Base-by-base conservation (phyloP, 352 stramenopile genomes). In the Globisporangium paddicum region DNA sequence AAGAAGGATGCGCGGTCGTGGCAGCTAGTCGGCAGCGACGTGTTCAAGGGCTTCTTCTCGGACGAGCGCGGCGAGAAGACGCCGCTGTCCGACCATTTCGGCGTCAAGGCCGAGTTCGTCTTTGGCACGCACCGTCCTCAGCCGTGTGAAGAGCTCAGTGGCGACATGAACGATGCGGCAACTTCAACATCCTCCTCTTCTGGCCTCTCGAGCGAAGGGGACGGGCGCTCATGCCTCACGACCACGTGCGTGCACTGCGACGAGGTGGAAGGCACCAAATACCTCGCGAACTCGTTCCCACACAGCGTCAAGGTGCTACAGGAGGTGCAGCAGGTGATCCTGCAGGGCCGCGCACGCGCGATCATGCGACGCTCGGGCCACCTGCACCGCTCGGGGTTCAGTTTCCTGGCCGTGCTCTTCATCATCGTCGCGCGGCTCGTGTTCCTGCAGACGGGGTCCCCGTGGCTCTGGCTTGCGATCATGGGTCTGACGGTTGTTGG, bases 31-130 rank as follows among this genome's bases (percentile, higher is more conserved):
- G 59, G 63, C 9, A 89, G 83, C 66, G 73, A 82, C 53, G 82
- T 93, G 16, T 90, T 79, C 69, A 93, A 93, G 53, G 65, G 68
- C 21, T 93, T 89, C 58, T 93, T 90, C 63, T 84, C 74, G 5
- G 81, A 88, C 58, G 59, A 64, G 13, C 66, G 60, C 4, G 83
- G 83, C 41, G 73, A 90, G 10, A 75, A 83, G 51, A 81, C 68
- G 25, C 83, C 83, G 23, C 54, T 93, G 26, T 93, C 83, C 10
- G 83, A 93, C 60, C 83, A 93, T 53, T 90, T 90, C 60, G 83
- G 83, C 19, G 83, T 93, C n/a, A 69, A 62, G 16, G 83, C 81
- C 10, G 72, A 82, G 55, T 93, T 93, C 45, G 58, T 77, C 2
- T 86, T 89, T 51, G 77, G 69, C 9, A 23, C 68, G 3, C 53